Percentiles rank a stretch among this genome's conserved stretches.
Conservation (phyloP, 306 rosid species). For the Mimosa bimucronata region DNA sequence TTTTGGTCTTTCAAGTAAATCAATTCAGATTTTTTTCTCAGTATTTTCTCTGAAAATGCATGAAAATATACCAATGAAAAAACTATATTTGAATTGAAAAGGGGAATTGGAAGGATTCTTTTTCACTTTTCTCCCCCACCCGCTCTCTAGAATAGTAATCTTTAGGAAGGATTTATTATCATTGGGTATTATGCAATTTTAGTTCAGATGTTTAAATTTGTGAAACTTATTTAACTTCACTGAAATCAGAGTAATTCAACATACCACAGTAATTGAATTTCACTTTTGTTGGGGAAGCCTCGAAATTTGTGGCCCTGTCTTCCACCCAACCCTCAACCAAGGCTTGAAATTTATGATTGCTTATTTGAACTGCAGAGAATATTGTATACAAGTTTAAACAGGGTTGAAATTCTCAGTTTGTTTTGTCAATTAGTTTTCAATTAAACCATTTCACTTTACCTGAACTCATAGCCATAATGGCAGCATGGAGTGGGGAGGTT, state of each 20-base stretch:
- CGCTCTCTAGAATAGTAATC: no score
- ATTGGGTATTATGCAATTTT: no score
- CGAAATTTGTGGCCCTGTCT: neutral
- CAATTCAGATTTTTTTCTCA: neutral
- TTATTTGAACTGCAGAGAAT: neutral
- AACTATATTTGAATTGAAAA: neutral
- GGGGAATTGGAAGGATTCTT: neutral
- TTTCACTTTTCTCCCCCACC: no score
- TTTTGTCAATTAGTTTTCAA: no score
- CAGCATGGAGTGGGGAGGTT: conserved; percentile 4
- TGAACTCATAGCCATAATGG: neutral
- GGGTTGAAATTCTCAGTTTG: no score
- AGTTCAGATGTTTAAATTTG: no score
- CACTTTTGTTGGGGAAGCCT: neutral
- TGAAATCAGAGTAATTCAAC: neutral
- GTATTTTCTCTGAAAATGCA: neutral
- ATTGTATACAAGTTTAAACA: neutral
- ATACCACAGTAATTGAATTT: neutral
- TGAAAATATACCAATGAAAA: neutral
- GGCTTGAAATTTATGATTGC: neutral
- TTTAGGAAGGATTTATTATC: no score
- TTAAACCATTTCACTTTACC: neutral
- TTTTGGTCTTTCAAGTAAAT: neutral
- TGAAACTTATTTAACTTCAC: neutral
- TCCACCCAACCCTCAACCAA: neutral